Conservation (phyloP, 768 basidiomycete genomes). For the Psilocybe tampanensis region DNA sequence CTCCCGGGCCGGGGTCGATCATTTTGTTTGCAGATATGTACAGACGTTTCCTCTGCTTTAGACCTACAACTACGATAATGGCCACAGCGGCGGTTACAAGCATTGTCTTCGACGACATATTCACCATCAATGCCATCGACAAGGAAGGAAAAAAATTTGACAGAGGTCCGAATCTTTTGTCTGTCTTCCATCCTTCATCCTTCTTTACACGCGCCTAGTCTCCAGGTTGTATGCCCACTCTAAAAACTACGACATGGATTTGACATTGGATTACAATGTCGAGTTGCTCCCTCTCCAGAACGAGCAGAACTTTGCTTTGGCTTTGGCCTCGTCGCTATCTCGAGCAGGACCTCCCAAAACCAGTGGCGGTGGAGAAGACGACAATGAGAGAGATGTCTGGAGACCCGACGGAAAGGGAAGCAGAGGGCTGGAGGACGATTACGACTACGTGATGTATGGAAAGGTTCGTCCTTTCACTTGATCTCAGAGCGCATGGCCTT, state of each 20-base stretch:
- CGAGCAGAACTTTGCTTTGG: constrained; percentile 79
- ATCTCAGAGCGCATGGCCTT: neutral
- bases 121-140: constrained; percentile 82
- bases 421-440: constrained; percentile 87
- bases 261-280: constrained; percentile 92
- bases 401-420: constrained; percentile 82
- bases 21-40: constrained; percentile 3
- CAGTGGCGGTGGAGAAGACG: constrained; percentile 53
- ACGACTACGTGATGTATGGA: constrained; percentile 99
- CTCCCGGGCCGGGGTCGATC: neutral
- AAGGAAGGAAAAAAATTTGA: constrained; percentile 98
- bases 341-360: constrained; percentile 52
- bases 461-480: constrained; percentile 58
- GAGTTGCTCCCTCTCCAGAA: constrained; percentile 80
- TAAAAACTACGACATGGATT: constrained; percentile 88
- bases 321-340: constrained; percentile 80
- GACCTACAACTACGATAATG: constrained; percentile 42
- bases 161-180: constrained; percentile 65
- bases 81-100: constrained; percentile 61
- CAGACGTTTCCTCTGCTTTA: neutral
- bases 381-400: constrained; percentile 76
- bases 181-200: constrained; percentile 4
- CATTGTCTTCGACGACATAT: constrained; percentile 93
- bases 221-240: constrained; percentile 90
- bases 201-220: constrained; percentile 50